These are phyloP conservation scores for Cadophora sp. DNA, from an alignment of 2,329 filamentous ascomycete species.

Conservation along the genomic window DNA sequence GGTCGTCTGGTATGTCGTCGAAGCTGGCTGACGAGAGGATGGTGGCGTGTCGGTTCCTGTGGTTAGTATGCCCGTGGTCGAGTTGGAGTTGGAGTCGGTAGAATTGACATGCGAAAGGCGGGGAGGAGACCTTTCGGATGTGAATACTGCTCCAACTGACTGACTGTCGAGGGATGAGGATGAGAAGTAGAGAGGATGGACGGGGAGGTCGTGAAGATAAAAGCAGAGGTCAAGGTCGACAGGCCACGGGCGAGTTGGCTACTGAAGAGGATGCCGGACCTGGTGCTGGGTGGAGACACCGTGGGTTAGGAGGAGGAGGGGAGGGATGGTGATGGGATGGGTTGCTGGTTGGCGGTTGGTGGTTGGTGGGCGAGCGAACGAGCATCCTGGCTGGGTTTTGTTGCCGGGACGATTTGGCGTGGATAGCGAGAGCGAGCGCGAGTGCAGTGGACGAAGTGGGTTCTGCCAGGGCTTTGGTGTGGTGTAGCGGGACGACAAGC, in stretches of 20 bases:
- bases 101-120: slow-evolving; percentile 39
- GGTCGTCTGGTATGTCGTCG: slow-evolving; percentile 25
- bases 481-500: neutral
- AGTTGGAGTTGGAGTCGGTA: slow-evolving; percentile 15
- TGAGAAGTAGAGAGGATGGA: slow-evolving; percentile 22
- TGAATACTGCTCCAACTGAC: slow-evolving; percentile 26
- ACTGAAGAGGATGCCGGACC: slow-evolving; percentile 1
- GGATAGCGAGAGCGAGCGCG: neutral
- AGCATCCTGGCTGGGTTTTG: neutral
- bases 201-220: slow-evolving; percentile 12
- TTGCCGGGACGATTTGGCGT: slow-evolving; percentile 7
- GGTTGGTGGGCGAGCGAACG: neutral
- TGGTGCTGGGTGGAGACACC: neutral
- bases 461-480: neutral
- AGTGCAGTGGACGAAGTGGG: neutral
- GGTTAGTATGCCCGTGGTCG: slow-evolving; percentile 26
- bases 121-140: slow-evolving; percentile 37
- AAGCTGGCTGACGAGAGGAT: slow-evolving; percentile 9
- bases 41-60: slow-evolving; percentile 17
- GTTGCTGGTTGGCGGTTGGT: neutral
- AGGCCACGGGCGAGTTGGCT: neutral
- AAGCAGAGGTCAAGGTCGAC: slow-evolving; percentile 1
- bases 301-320: neutral
- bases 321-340: neutral
- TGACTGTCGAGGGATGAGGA: slow-evolving; percentile 16